Evolutionary conservation across 805 yeast genomes (phyloP).

Genomic region (Suhomyces canberraensis): DNA sequence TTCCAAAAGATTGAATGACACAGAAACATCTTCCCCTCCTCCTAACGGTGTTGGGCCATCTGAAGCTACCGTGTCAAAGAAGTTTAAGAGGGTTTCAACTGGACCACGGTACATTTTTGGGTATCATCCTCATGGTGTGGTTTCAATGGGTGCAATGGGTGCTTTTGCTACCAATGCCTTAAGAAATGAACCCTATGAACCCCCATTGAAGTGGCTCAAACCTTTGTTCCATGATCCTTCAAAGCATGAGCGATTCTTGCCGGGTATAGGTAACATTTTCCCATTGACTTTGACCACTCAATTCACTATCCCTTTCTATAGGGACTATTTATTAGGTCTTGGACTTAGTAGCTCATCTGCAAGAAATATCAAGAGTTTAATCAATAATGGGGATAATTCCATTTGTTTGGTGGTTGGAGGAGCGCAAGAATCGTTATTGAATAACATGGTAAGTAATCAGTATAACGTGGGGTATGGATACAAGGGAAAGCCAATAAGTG

Average conservation of each 20-base stretch:
- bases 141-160: slow-evolving; percentile 87
- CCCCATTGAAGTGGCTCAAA: slow-evolving; percentile 30
- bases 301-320: slow-evolving; percentile 76
- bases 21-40: slow-evolving; percentile 14
- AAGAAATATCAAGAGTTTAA: slow-evolving; percentile 61
- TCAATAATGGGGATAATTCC: slow-evolving; percentile 62
- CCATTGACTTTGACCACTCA: slow-evolving; percentile 80
- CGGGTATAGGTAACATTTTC: slow-evolving; percentile 75
- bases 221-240: slow-evolving; percentile 62
- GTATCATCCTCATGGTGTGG: slow-evolving; percentile 95
- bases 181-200: slow-evolving; percentile 41
- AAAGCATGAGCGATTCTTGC: slow-evolving; percentile 62
- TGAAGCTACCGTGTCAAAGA: slow-evolving; percentile 9
- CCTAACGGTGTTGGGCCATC: slow-evolving; percentile 6
- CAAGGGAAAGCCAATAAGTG: slow-evolving; percentile 11
- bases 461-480: slow-evolving; percentile 37
- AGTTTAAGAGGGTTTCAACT: slow-evolving; percentile 32
- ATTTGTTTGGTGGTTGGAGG: slow-evolving; percentile 94
- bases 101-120: slow-evolving; percentile 87
- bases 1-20: slow-evolving; percentile 34
- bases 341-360: slow-evolving; percentile 86
- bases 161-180: slow-evolving; percentile 61
- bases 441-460: slow-evolving; percentile 33
- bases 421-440: slow-evolving; percentile 80
- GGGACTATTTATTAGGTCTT: slow-evolving; percentile 77